These are phyloP conservation scores for Phytophthora idaei DNA, from an alignment of 352 stramenopile species.

Conservation along the genomic window DNA sequence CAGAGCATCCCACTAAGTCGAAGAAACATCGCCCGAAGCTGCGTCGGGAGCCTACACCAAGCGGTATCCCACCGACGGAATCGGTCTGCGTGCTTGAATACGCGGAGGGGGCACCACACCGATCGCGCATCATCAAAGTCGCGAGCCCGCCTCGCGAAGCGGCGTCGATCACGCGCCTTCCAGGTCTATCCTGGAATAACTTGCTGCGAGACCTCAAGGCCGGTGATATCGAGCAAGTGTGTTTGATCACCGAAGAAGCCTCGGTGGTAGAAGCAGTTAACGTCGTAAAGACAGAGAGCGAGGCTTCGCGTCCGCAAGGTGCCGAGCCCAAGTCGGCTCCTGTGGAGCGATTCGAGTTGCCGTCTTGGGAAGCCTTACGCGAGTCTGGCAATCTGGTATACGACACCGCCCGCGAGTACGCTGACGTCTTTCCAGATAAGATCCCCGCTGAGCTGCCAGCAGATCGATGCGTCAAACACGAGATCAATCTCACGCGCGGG, in stretches of 20 bases:
- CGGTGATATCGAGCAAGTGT: neutral
- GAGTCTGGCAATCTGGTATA: slow-evolving; percentile 14
- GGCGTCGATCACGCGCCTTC: neutral
- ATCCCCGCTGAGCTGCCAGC: slow-evolving; percentile 16
- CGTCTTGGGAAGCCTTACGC: neutral
- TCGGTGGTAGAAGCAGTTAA: neutral
- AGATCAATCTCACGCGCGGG: slow-evolving; percentile 8
- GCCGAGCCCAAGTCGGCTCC: slow-evolving; percentile 1
- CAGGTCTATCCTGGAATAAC: slow-evolving; percentile 7
- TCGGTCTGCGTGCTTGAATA: neutral
- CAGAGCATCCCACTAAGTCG: too few species aligned
- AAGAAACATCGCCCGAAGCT: too few species aligned
- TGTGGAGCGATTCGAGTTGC: neutral
- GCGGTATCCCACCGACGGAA: too few species aligned
- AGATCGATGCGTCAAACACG: slow-evolving; percentile 6
- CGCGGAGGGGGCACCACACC: neutral
- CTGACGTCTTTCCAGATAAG: slow-evolving; percentile 25
- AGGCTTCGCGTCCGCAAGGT: neutral
- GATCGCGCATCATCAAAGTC: neutral
- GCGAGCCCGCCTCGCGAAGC: slow-evolving; percentile 11
- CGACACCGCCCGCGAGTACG: slow-evolving; percentile 15
- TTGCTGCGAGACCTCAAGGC: slow-evolving; percentile 2
- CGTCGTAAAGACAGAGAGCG: neutral
- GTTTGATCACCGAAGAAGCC: neutral
- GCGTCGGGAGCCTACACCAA: too few species aligned